phyloP scores from a whole-genome alignment of 345 rosid genomes.

The Eucalyptus victrix region DNA sequence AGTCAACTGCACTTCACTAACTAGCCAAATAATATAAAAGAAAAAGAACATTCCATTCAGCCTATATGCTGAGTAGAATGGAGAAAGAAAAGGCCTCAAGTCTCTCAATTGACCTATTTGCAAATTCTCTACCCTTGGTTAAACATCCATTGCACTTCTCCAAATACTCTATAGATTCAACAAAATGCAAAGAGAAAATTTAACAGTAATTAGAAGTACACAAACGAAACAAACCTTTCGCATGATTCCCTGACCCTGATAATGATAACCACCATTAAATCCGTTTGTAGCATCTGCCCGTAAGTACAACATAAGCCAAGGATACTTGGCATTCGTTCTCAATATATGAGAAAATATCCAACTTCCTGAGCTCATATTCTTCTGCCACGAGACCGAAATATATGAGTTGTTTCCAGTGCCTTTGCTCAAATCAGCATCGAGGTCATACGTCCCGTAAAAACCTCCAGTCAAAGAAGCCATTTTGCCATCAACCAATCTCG shows the following conservation, averaged over 20 bases:
- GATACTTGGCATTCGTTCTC: constrained; percentile 34
- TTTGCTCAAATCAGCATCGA: constrained; percentile 20
- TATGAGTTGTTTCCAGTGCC: constrained; percentile 19
- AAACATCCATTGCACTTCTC: not conserved
- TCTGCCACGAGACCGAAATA: constrained; percentile 33
- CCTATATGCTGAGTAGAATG: not conserved
- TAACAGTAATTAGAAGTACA: not conserved
- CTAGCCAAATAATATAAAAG: not conserved
- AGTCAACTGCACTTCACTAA: not conserved
- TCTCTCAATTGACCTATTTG: not conserved
- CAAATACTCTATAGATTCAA: not conserved
- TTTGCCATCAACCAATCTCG: constrained; percentile 9
- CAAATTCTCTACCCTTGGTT: not conserved
- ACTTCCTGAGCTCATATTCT: constrained; percentile 28
- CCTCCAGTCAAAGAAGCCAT: constrained; percentile 26
- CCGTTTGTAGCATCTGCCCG: constrained; percentile 37
- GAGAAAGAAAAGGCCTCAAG: not conserved
- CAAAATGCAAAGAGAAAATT: not conserved
- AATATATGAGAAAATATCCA: constrained; percentile 36
- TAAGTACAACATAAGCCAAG: constrained; percentile 51
- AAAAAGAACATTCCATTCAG: not conserved
- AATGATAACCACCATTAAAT: constrained; percentile 47
- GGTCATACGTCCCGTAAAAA: constrained; percentile 52
- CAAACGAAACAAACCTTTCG: constrained; percentile 6
- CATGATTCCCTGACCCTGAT: constrained; percentile 34